Base-by-base conservation (phyloP, 768 basidiomycete species). In the Suillus subaureus region DNA sequence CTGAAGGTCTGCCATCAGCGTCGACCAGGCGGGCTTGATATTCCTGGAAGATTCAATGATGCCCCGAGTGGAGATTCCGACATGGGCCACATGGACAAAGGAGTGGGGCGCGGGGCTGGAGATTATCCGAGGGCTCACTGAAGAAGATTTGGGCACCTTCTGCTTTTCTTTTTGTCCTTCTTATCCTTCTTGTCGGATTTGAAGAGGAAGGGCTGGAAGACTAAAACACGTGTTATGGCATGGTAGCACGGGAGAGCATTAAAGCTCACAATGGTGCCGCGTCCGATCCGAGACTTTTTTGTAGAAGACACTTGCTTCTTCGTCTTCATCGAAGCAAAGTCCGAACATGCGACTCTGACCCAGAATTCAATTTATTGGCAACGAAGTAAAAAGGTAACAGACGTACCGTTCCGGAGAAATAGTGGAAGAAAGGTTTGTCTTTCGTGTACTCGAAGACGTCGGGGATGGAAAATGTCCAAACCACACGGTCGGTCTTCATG, bases 401-500 rank as follows among this genome's bases (percentile, higher is more conserved):
- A 82, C 92, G 74, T 72, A 96, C 96, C 79, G 90, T 86, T 49
- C 92, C 93, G 55, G 89, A 86, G 77, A 97, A 96, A 45, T 89
- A 84, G 76, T 98, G 94, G 78, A 97, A 97, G 80, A 97, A 97
- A 3, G 94, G 92, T 64, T 91, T 87, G 76, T 97, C 94, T 69
- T 90, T 83, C 70, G 86, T 84, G 75, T 96, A 98, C 62, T 88
- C 83, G 70, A 90, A 84, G 56, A 79, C 78, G 54, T 79, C 78
- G 0, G 87, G 86, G 62, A 91, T 80, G 66, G 84, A 84, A 78
- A 91, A 89, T 75, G 84, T 82, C 90, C 90, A 92, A 12, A 89
- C 81, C 45, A 87, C 83, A 72, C 85, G 86, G 39, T 83, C 85
- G 3, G 84, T 81, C 61, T 81, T 82, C 63, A 83, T 76, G 65